These are phyloP conservation scores for Choricystis sp. DNA, from an alignment of 139 green algal species.

Conservation along the genomic window DNA sequence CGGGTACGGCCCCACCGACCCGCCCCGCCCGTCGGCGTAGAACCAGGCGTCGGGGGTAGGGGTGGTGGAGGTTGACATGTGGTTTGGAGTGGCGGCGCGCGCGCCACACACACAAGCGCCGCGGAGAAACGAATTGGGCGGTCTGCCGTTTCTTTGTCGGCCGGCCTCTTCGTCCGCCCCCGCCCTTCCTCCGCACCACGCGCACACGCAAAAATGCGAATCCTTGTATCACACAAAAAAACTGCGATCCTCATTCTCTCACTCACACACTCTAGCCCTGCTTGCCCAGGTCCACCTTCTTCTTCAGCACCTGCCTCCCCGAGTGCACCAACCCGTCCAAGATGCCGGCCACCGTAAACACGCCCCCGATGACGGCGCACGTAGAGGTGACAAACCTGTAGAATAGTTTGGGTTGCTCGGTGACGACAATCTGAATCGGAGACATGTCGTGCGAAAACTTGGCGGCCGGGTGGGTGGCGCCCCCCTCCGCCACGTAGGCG, in stretches of 20 bases:
- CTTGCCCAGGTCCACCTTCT: slow-evolving; percentile 67
- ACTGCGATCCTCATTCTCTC: too few species aligned
- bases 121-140: not conserved
- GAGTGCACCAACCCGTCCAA: slow-evolving; percentile 61
- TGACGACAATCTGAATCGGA: slow-evolving; percentile 57
- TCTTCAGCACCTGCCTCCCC: slow-evolving; percentile 27
- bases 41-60: not conserved
- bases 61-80: too few species aligned
- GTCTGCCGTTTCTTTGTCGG: not conserved
- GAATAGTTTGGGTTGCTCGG: slow-evolving; percentile 27
- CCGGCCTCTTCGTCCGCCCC: not conserved
- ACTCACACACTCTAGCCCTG: slow-evolving; percentile 13
- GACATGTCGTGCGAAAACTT: slow-evolving; percentile 65
- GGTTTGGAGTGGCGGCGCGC: too few species aligned
- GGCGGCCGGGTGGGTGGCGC: slow-evolving; percentile 37
- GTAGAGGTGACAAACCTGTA: slow-evolving; percentile 77
- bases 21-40: not conserved
- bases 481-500: slow-evolving; percentile 35
- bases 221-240: too few species aligned
- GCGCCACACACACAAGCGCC: too few species aligned
- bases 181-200: not conserved
- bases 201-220: not conserved
- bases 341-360: slow-evolving; percentile 82
- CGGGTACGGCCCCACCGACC: not conserved
- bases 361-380: slow-evolving; percentile 66